A percentile compares a stretch with the other conserved stretches of the same genome.
Evolutionary conservation across 192 early-diverging fungal genomes (phyloP).

Genomic region (Umbelopsis sp.): DNA sequence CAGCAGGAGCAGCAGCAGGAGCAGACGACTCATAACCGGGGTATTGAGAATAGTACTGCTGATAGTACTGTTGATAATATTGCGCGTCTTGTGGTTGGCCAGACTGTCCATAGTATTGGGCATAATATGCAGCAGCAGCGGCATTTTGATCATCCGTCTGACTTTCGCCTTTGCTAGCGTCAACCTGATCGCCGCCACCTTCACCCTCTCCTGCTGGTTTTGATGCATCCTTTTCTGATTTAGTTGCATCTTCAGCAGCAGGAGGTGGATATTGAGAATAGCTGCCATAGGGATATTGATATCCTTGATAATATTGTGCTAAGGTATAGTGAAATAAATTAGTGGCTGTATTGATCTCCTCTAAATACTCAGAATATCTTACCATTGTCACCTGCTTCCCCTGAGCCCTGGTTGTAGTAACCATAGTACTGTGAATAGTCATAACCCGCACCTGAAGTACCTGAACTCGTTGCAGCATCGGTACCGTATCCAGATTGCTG

Average conservation of each 20-base stretch:
- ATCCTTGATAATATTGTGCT: conserved; percentile 11
- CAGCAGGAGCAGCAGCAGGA: conserved; percentile 2
- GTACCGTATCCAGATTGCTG: conserved; percentile 7
- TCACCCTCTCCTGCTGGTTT: conserved; percentile 6
- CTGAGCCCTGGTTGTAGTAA: conserved; percentile 28
- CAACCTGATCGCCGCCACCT: background rate
- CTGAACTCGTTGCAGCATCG: background rate
- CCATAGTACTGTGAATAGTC: conserved; percentile 33
- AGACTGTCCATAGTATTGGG: conserved; percentile 45
- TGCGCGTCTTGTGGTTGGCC: conserved; percentile 40
- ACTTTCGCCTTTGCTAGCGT: background rate
- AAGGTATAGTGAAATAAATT: background rate
- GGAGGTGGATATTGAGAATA: conserved; percentile 10
- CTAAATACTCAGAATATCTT: background rate
- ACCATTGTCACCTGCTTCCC: conserved; percentile 2
- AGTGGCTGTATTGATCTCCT: background rate
- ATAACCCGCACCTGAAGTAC: conserved; percentile 12
- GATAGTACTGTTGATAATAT: conserved; percentile 50
- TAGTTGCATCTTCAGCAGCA: background rate
- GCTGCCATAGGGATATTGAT: conserved; percentile 18
- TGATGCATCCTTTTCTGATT: background rate
- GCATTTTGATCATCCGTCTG: background rate
- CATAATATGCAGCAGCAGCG: conserved; percentile 34
- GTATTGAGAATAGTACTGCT: conserved; percentile 22
- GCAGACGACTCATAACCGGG: conserved; percentile 18